Percentiles rank a stretch among this genome's conserved stretches.
Conservation (phyloP, 2,329 filamentous ascomycete genomes). For the Acephala macrosclerotiorum region DNA sequence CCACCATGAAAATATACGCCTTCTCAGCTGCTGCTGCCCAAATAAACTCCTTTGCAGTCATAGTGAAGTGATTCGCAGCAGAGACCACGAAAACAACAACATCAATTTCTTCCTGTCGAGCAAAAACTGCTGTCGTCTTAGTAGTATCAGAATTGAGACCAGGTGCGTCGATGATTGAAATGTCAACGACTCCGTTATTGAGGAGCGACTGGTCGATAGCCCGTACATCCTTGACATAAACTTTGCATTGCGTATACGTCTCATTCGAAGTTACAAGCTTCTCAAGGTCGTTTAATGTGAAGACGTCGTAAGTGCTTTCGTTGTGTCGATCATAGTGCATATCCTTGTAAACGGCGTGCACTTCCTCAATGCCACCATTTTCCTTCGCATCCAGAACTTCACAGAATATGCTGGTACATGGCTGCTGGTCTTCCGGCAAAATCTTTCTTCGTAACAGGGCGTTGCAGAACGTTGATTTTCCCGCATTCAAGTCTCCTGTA, state of each 20-base stretch:
- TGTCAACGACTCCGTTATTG: constrained; percentile 98
- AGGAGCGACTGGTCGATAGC: constrained; percentile 91
- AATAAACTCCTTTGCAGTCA: constrained; percentile 98
- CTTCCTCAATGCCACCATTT: constrained; percentile 91
- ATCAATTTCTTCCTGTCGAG: constrained; percentile 96
- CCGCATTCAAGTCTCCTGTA: constrained; percentile 94
- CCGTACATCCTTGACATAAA: constrained; percentile 91
- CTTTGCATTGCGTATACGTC: constrained; percentile 92
- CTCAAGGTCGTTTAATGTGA: constrained; percentile 78
- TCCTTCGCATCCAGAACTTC: constrained; percentile 93
- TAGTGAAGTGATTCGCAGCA: constrained; percentile 96
- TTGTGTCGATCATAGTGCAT: constrained; percentile 84
- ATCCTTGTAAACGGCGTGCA: constrained; percentile 91
- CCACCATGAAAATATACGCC: constrained; percentile 98
- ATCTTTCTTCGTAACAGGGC: constrained; percentile 92
- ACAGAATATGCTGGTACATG: constrained; percentile 98
- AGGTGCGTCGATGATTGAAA: constrained; percentile 95
- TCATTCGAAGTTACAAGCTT: constrained; percentile 89
- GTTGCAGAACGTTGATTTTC: constrained; percentile 99
- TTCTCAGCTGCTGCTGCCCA: constrained; percentile 95
- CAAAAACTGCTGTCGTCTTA: constrained; percentile 97
- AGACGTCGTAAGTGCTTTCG: constrained; percentile 93
- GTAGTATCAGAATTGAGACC: constrained; percentile 95
- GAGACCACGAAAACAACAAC: constrained; percentile 99
- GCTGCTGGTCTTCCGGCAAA: constrained; percentile 95